These are phyloP conservation scores for Dioscorea alata DNA, from an alignment of 106 monocot genomes.

Conservation along the genomic window DNA sequence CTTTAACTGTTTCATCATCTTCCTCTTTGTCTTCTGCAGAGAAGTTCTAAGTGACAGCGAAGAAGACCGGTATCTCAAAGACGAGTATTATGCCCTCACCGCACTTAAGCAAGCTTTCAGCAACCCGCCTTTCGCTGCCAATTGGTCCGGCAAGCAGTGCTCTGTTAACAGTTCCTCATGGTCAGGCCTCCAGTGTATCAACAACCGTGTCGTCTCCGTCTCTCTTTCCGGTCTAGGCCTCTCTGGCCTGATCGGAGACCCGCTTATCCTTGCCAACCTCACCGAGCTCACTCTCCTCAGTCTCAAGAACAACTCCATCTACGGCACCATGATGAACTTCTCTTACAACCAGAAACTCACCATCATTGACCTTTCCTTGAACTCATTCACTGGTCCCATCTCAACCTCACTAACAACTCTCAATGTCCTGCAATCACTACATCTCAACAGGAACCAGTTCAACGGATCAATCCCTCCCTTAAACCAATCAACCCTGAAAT, in stretches of 20 bases:
- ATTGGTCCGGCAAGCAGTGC: slow-evolving; percentile 11
- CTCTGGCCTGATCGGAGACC: slow-evolving; percentile 1
- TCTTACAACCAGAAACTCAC: slow-evolving; percentile 5
- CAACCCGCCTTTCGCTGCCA: background rate
- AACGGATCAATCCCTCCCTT: slow-evolving; percentile 10
- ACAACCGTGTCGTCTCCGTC: slow-evolving; percentile 8
- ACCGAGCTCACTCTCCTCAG: slow-evolving; percentile 8
- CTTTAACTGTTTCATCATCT: background rate
- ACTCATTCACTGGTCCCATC: slow-evolving; percentile 13
- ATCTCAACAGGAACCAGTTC: slow-evolving; percentile 16
- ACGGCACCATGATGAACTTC: slow-evolving; percentile 20
- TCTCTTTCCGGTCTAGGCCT: slow-evolving; percentile 4
- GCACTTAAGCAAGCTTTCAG: slow-evolving; percentile 4
- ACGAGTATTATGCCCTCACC: background rate
- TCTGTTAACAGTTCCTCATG: background rate
- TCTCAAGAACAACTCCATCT: slow-evolving; percentile 20
- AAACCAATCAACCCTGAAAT: slow-evolving; percentile 6
- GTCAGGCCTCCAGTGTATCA: slow-evolving; percentile 7
- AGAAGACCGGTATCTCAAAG: no score
- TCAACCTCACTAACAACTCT: slow-evolving; percentile 3
- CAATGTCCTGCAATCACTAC: background rate
- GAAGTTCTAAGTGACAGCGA: background rate
- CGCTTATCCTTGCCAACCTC: slow-evolving; percentile 8
- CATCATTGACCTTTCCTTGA: slow-evolving; percentile 17
- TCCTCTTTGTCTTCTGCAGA: background rate